Conservation (phyloP, 768 basidiomycete genomes). For the Scleroderma bovista region DNA sequence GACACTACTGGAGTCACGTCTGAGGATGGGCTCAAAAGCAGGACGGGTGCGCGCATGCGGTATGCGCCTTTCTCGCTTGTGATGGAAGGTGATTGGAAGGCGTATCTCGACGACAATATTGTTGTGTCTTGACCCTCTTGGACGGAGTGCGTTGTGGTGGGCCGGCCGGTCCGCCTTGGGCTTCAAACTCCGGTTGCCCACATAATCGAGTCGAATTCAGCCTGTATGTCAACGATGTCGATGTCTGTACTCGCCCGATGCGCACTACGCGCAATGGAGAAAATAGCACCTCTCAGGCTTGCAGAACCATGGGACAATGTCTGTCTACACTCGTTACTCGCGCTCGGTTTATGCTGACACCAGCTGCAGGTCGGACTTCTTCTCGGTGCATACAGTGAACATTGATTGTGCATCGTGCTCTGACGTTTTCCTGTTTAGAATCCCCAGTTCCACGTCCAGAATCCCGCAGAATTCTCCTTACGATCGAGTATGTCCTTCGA, state of each 20-base stretch:
- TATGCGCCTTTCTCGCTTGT: conserved; percentile 62
- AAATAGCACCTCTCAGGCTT: conserved; percentile 78
- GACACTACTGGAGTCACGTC: conserved; percentile 1
- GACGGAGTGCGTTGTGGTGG: too few species aligned
- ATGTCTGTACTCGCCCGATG: conserved; percentile 30
- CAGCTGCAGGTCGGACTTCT: conserved; percentile 59
- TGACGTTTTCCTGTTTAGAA: conserved; percentile 29
- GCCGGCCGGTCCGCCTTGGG: too few species aligned
- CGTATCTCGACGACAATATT: conserved; percentile 14
- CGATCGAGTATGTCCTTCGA: conserved; percentile 54
- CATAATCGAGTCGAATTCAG: too few species aligned
- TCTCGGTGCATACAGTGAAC: conserved; percentile 44
- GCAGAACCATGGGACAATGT: conserved; percentile 97
- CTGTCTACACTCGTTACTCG: conserved; percentile 27
- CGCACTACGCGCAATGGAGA: conserved; percentile 67
- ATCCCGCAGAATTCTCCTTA: conserved; percentile 51
- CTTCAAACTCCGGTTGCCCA: too few species aligned
- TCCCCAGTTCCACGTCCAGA: conserved; percentile 45
- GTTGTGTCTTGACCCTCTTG: too few species aligned
- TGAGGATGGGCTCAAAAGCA: conserved; percentile 10
- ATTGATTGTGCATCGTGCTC: background rate
- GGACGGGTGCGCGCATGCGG: conserved; percentile 44
- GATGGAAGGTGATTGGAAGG: conserved; percentile 53
- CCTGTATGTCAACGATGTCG: background rate
- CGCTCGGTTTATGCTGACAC: conserved; percentile 3